Evolutionary conservation across 441 rosid species (phyloP), one percentile per base, ranked within the genome.

Genomic region (Pelargonium fulgidum): DNA sequence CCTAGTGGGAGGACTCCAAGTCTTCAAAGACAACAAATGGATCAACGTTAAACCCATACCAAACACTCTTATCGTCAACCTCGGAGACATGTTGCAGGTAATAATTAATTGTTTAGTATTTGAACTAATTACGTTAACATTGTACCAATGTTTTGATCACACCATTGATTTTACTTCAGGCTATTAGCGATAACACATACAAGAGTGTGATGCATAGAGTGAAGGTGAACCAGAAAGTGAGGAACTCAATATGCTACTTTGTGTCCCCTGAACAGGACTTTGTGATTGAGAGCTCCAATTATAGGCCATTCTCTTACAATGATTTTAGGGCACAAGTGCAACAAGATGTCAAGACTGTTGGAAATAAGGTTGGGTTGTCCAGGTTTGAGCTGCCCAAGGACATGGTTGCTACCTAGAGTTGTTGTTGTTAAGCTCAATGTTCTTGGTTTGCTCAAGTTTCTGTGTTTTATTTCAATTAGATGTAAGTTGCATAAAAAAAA

Each of bases 71-170:
- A 2, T 89, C 0, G 72, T 90, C 78, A 87, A 90, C 72, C 74
- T 90, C 2, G 98, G 96, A 50, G 96, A 92, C 73, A 87, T 90
- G 95, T 85, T 86, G 86, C 91, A 92, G 96, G 95, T 90, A 1
- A 22, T 22, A 22, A 22, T 22, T 22, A 22, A 0, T 22, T 22
- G 24, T 22, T 22, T 22, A 22, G 24, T 22, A n/a, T n/a, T n/a
- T n/a, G n/a, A 22, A 22, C 1, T 22, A 22, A 22, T 22, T 22
- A 22, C 1, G 24, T 22, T 22, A 22, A 22, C 24, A 22, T 22
- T 22, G 24, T 22, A 22, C 24, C 24, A 22, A 22, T 22, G 1
- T 22, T 22, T 22, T 22, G 24, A 22, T 22, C 24, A 22, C 24
- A 22, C 24, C 24, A 22, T 22, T 50, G 4, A 41, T n/a, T 22